Percentiles rank a stretch among this genome's conserved stretches.
phyloP scores from a whole-genome alignment of 495 filamentous ascomycete genomes.

The Xylaria curta region DNA sequence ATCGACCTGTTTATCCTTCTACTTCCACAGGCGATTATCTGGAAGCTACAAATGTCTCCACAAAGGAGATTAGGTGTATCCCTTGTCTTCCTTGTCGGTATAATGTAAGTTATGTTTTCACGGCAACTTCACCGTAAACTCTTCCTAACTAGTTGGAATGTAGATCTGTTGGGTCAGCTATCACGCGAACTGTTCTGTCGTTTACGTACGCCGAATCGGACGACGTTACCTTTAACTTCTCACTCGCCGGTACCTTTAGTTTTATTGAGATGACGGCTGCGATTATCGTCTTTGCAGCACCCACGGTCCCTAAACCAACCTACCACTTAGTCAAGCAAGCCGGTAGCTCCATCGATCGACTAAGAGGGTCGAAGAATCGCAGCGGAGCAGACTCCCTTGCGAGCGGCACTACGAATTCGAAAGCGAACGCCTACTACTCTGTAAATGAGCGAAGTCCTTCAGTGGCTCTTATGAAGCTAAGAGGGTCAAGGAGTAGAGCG shows the following conservation, averaged over 20 bases:
- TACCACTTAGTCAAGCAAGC: neutral
- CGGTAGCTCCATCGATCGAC: conserved; percentile 4
- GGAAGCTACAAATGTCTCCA: conserved; percentile 35
- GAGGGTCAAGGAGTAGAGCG: neutral
- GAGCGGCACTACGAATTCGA: neutral
- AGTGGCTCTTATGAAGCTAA: conserved; percentile 13
- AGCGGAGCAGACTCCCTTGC: neutral
- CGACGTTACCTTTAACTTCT: conserved; percentile 27
- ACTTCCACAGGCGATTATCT: conserved; percentile 37
- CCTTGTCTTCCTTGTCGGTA: conserved; percentile 34
- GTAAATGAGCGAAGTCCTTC: neutral
- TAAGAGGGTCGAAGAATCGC: conserved; percentile 1
- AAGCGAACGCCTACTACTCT: conserved; percentile 8
- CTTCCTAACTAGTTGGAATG: neutral
- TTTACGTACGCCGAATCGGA: conserved; percentile 12
- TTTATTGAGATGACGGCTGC: conserved; percentile 22
- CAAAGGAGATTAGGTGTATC: conserved; percentile 35
- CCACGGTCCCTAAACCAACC: conserved; percentile 20
- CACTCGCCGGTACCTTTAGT: conserved; percentile 6
- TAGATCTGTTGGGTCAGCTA: conserved; percentile 24
- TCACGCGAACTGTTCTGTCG: conserved; percentile 7
- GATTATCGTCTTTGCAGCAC: conserved; percentile 26
- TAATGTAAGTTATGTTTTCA: conserved; percentile 12
- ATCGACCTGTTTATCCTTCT: conserved; percentile 30
- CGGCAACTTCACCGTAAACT: neutral